phyloP scores from a whole-genome alignment of 306 rosid species.

The Ceratonia siliqua region DNA sequence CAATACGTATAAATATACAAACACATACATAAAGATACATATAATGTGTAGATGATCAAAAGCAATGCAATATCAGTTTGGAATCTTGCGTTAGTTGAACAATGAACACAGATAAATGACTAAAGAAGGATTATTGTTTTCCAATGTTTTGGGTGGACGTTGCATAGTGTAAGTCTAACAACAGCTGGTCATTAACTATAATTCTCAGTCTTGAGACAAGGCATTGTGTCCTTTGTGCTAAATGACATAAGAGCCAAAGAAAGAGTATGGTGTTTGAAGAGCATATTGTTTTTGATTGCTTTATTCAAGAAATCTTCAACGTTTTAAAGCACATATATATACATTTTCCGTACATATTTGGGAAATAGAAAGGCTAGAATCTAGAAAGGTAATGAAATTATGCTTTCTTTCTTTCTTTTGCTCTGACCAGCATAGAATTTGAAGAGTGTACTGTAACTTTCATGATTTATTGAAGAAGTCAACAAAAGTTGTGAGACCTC shows the following conservation, averaged over 20 bases:
- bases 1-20: not conserved
- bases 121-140: not conserved
- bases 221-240: not conserved
- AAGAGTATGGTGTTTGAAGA: too few relatives aligned
- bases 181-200: not conserved
- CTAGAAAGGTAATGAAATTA: not conserved
- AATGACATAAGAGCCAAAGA: too few relatives aligned
- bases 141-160: not conserved
- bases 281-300: too few relatives aligned
- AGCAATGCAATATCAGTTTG: not conserved
- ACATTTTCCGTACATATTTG: slow-evolving; percentile 1
- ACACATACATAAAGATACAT: too few relatives aligned
- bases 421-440: not conserved
- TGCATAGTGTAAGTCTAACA: too few relatives aligned
- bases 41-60: not conserved
- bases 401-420: slow-evolving; percentile 4
- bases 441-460: slow-evolving; percentile 24
- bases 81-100: not conserved
- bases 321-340: not conserved
- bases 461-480: slow-evolving; percentile 9
- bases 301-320: too few relatives aligned
- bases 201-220: not conserved
- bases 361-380: not conserved
- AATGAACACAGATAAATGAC: not conserved
- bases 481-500: slow-evolving; percentile 7